Evolutionary conservation across 495 filamentous ascomycete genomes (phyloP), one percentile per base, ranked within the genome.

Genomic region (Cercophora newfieldiana): DNA sequence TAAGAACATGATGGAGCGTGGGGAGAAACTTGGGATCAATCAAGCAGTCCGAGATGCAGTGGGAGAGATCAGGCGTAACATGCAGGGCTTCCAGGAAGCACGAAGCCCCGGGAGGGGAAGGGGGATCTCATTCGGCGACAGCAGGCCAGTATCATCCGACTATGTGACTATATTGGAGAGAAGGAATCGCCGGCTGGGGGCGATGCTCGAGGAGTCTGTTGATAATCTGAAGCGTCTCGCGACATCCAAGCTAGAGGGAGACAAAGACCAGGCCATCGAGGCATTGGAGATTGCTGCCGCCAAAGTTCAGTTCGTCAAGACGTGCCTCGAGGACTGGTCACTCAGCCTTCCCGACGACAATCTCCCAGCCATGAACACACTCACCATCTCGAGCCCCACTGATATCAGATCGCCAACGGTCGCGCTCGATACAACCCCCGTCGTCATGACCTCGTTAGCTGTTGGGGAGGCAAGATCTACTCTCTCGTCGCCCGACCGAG

Each of bases 11-110:
- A 87, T 96, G 61, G 88, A 91, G 55, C 87, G 89, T 8, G 88
- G 94, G 48, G 94, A 97, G 72, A 86, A 88, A 63, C 91, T 94
- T 76, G 93, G 94, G 3, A 89, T 98, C 30, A 93, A 93, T 67
- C 92, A 93, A 76, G 93, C 92, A 12, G 90, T 99, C 12, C 88
- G 94, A 21, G 93, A 94, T 65, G 94, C 95, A 4, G 87, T 97
- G 62, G 91, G 85, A 16, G 93, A 97, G 79, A 91, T 94, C 54
- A 75, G 77, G 14, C 78, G 77, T 56, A 83, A 83, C 59, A 74
- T 83, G 44, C 77, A 79, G 33, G 74, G 75, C n/a, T 47, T 78
- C 12, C 78, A 81, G 18, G 81, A 84, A 55, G 72, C 73, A 28
- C 77, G 77, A n/a, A 76, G 30, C n/a, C 73, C 74, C 21, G 65